Base-by-base conservation (phyloP, 495 filamentous ascomycete genomes). In the Astrothelium macrocarpum region DNA sequence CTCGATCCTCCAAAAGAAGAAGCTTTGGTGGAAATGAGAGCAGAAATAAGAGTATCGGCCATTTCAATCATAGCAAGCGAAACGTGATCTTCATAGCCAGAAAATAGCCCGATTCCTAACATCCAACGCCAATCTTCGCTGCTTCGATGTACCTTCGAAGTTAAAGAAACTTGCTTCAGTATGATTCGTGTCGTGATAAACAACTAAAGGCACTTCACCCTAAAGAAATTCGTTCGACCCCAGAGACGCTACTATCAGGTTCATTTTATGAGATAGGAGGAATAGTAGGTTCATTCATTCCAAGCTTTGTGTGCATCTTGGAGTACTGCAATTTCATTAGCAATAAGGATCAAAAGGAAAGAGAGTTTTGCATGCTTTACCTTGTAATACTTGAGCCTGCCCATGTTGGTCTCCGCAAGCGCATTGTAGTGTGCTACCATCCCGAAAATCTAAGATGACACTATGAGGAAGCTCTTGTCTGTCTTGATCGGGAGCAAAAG, bases 381-480 rank as follows among this genome's bases (percentile, higher is more conserved):
- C 62, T 62, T 68, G 64, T 45, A 72, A 66, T 14, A 68, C 66
- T 42, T 70, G 65, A 16, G 32, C 39, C 73, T 92, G 90, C n/a
- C 86, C 85, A 59, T 83, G 81, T 59, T 84, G 75, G 64, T 90
- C 89, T 75, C 90, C 88, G 73, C 90, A 93, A 32, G 91, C 91
- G 72, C 90, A 85, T 73, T 96, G 91, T 45, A 96, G 78, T 26
- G 84, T 86, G 62, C 86, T 88, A n/a, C 90, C 90, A 68, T 91
- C 88, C 7, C 87, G 71, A 69, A 95, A 91, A 68, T 95, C 90
- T 46, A 96, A 79, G 45, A 93, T 74, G 18, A 96, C 66, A 46
- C 88, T 92, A 70, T 95, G 87, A 11, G 91, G 89, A 42, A 97
- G 74, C 76, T 97, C 92, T 74, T 95, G 88, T 66, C 87, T 78